Evolutionary conservation across 768 basidiomycete genomes (phyloP), one percentile per base, ranked within the genome.

Genomic region (Collybia sordida): DNA sequence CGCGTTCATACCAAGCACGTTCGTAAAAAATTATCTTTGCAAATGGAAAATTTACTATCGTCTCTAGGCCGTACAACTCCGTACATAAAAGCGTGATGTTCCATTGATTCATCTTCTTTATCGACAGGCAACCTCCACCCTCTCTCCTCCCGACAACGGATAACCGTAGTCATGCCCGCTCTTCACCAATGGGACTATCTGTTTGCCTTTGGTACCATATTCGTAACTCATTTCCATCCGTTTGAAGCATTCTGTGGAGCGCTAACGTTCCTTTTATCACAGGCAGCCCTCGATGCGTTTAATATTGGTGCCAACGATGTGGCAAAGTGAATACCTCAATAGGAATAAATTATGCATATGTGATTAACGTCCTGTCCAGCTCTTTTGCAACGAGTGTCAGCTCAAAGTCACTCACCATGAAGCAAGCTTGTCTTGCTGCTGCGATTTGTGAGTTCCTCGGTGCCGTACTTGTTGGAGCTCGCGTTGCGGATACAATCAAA

Each of bases 161-260:
- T 22, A 22, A 53, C 41, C 19, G 49, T 41, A 41, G 31, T 31
- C 5, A 62, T 62, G 63, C 59, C 61, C 43, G 47, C 45, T 36
- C 57, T 63, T 28, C 64, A 65, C 40, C 64, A 63, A 49, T 63
- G 64, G 64, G 64, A 65, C 27, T 65, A 63, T 49, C 58, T 65
- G 40, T 63, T 65, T 42, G 64, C 64, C 42, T 63, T 63, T 38
- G 64, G 61, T 50, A 53, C 53, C 42, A 58, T 63, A 38, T 59
- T 60, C 52, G 56, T 55, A 31, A 46, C 47, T 39, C n/a, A 2
- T 41, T 22, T 6, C 1, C 4, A 37, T 8, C 17, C 34, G n/a
- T 38, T 40, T 19, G 48, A 46, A 27, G 45, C 14, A 47, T 27
- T 39, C 41, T 22, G 40, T 38, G 36, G 14, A 6, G 22, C 15